Base-by-base conservation (phyloP, 208 protist species). In the Wallacemonas sp. region DNA sequence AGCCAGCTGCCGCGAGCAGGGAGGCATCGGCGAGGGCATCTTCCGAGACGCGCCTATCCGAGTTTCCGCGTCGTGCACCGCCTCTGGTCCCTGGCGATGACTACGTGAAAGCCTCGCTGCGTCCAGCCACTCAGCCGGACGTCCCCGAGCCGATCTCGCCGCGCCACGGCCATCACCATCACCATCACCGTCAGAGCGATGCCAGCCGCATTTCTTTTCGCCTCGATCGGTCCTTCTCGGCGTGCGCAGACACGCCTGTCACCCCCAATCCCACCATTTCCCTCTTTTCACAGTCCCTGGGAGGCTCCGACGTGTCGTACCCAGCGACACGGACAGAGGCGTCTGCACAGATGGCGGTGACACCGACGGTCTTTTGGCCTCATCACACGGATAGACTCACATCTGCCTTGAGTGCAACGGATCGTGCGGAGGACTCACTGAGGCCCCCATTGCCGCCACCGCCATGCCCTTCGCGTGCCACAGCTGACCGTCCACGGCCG, bases 131-230 rank as follows among this genome's bases (percentile, higher is more conserved):
- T 5, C 47, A n/a, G 36, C 14, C 36, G 14, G 36, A 6, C 14
- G 36, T 14, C 36, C 5, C 44, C 44, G 44, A 26, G 19, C n/a
- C 21, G 14, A 9, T 17, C n/a, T n/a, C n/a, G n/a, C n/a, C n/a
- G n/a, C n/a, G n/a, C n/a, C n/a, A n/a, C n/a, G n/a, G n/a, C n/a
- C n/a, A n/a, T n/a, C n/a, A n/a, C n/a, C n/a, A n/a, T n/a, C n/a
- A n/a, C n/a, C n/a, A n/a, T n/a, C n/a, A n/a, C n/a, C n/a, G n/a
- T n/a, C n/a, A n/a, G n/a, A n/a, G n/a, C n/a, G n/a, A n/a, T n/a
- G n/a, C n/a, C n/a, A n/a, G n/a, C n/a, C n/a, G n/a, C n/a, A n/a
- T 55, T 33, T 68, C 49, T 68, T 65, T 74, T 57, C 33, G 43
- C 3, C 46, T 43, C 32, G 2, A 0, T 12, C 17, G 29, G 32